These are phyloP conservation scores for Diaporthe humulicola DNA, from an alignment of 2,329 filamentous ascomycete genomes.

Conservation along the genomic window DNA sequence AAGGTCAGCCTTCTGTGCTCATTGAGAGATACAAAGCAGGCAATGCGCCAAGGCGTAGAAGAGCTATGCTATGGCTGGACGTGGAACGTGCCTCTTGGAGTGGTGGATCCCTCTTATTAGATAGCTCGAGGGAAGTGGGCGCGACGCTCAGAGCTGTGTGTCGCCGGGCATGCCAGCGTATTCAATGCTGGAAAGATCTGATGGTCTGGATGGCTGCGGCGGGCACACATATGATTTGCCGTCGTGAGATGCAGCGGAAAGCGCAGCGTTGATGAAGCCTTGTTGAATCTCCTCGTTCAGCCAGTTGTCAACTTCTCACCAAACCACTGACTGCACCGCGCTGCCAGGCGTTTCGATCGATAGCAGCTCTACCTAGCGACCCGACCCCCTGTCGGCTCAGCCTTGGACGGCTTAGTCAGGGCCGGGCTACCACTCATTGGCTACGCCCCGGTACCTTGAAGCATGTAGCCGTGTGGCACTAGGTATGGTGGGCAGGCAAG, in stretches of 20 bases:
- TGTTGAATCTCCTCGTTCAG: conserved; percentile 17
- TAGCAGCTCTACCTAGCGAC: conserved; percentile 12
- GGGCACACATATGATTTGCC: neutral
- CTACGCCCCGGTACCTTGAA: neutral
- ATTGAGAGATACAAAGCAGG: neutral
- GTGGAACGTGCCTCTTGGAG: conserved; percentile 22
- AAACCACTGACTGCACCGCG: neutral
- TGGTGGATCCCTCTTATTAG: neutral
- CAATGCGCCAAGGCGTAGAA: conserved; percentile 17
- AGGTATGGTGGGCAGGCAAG: conserved; percentile 7
- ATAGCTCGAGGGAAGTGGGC: conserved; percentile 10
- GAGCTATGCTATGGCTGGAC: conserved; percentile 6
- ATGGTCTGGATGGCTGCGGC: neutral
- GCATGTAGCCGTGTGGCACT: neutral
- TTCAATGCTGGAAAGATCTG: neutral
- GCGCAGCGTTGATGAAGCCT: conserved; percentile 15
- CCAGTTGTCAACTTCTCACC: conserved; percentile 33
- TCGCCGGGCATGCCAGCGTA: conserved; percentile 26
- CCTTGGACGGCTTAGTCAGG: conserved; percentile 24
- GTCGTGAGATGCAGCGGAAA: neutral
- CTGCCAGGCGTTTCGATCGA: conserved; percentile 12
- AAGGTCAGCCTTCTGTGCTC: conserved; percentile 1
- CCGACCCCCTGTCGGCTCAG: conserved; percentile 10
- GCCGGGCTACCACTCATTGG: neutral
- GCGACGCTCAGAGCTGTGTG: conserved; percentile 19